A percentile compares a stretch with the other conserved stretches of the same genome.
These are phyloP conservation scores for Croton setiger DNA, from an alignment of 441 rosid species.

Conservation along the genomic window DNA sequence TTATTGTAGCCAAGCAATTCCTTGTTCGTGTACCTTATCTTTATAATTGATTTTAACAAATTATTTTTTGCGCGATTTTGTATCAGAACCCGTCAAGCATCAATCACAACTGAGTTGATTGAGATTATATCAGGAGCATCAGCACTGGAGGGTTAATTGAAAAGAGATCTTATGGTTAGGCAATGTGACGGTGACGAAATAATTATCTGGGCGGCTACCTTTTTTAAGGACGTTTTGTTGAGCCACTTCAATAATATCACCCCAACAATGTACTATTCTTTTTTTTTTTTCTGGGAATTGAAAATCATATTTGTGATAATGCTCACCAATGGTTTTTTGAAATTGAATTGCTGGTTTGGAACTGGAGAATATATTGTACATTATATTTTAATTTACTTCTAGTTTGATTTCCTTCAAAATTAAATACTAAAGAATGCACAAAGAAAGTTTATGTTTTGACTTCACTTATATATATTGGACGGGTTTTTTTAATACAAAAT, in stretches of 20 bases:
- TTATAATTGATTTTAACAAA: neutral
- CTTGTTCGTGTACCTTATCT: neutral
- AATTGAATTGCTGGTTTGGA: too few relatives aligned
- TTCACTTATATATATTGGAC: too few relatives aligned
- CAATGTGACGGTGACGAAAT: conserved; percentile 32
- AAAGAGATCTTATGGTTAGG: conserved; percentile 3
- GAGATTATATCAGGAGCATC: conserved; percentile 97
- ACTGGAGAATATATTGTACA: too few relatives aligned
- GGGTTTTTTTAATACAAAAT: too few relatives aligned
- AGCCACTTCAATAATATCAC: conserved; percentile 36
- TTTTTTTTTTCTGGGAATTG: conserved; percentile 26
- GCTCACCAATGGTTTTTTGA: neutral
- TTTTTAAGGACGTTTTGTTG: conserved; percentile 23
- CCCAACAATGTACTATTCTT: conserved; percentile 18
- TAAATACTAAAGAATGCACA: too few relatives aligned
- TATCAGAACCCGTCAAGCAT: conserved; percentile 93
- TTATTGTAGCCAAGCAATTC: neutral
- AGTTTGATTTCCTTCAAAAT: too few relatives aligned
- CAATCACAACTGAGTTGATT: conserved; percentile 88
- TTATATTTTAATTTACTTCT: too few relatives aligned
- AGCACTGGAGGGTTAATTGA: conserved; percentile 59
- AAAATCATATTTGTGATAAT: conserved; percentile 4
- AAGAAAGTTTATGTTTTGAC: too few relatives aligned
- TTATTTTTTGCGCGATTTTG: neutral
- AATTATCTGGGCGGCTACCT: conserved; percentile 22